Percentiles rank a stretch among this genome's conserved stretches.
Conservation (phyloP, 495 filamentous ascomycete genomes). For the Neurospora pannonica region DNA sequence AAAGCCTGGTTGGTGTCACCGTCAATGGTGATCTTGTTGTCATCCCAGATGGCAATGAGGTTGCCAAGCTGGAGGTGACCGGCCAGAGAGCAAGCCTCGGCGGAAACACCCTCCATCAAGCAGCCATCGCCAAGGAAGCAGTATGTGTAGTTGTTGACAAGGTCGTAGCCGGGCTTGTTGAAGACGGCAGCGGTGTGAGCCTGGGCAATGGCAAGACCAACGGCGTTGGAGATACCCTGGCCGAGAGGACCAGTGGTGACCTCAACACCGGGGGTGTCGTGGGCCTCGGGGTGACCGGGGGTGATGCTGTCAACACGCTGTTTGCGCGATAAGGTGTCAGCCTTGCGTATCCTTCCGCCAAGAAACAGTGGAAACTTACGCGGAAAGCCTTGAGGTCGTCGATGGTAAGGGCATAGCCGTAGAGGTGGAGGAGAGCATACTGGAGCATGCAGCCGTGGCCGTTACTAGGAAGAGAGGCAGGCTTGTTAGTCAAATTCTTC, state of each 20-base stretch:
- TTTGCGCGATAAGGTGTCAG: slow-evolving; percentile 9
- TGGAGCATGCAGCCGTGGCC: slow-evolving; percentile 99
- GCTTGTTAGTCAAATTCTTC: background rate
- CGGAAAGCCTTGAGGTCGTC: slow-evolving; percentile 95
- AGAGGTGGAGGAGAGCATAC: slow-evolving; percentile 95
- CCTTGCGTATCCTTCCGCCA: background rate
- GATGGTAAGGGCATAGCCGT: slow-evolving; percentile 75
- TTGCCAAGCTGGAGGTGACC: slow-evolving; percentile 97
- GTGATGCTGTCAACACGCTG: slow-evolving; percentile 85
- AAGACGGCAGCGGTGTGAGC: slow-evolving; percentile 79
- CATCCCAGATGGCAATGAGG: slow-evolving; percentile 92
- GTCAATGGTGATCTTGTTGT: slow-evolving; percentile 92
- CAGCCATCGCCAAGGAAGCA: slow-evolving; percentile 96
- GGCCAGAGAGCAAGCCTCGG: slow-evolving; percentile 83
- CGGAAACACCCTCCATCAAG: slow-evolving; percentile 94
- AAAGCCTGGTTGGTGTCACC: slow-evolving; percentile 92
- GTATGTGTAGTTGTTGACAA: slow-evolving; percentile 96
- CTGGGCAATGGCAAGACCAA: slow-evolving; percentile 95
- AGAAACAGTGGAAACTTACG: slow-evolving; percentile 44
- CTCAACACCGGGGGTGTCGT: slow-evolving; percentile 93
- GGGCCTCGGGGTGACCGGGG: slow-evolving; percentile 91
- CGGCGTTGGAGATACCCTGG: slow-evolving; percentile 90
- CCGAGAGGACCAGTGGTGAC: slow-evolving; percentile 96
- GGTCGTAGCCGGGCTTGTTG: slow-evolving; percentile 92
- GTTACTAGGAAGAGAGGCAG: slow-evolving; percentile 50